phyloP scores from a whole-genome alignment of 768 basidiomycete genomes.

The Pisolithus albus region DNA sequence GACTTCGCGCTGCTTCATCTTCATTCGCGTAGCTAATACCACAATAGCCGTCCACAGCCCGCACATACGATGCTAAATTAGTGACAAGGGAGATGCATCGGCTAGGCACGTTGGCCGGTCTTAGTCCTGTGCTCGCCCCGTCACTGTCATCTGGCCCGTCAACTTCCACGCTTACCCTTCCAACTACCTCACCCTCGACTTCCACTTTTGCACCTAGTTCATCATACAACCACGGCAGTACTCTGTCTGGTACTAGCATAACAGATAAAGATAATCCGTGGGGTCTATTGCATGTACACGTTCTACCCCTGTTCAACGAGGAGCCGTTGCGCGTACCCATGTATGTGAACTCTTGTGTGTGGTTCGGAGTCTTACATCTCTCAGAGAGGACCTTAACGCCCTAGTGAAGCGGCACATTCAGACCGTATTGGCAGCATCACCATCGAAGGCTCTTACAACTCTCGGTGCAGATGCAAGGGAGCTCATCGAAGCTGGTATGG shows the following conservation, averaged over 20 bases:
- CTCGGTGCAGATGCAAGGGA: conserved; percentile 78
- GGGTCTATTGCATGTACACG: conserved; percentile 77
- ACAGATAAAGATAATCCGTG: conserved; percentile 63
- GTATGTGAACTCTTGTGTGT: conserved; percentile 28
- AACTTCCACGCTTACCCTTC: conserved; percentile 40
- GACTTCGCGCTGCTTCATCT: conserved; percentile 2
- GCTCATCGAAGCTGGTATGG: conserved; percentile 82
- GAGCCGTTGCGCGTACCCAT: conserved; percentile 81
- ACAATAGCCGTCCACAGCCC: conserved; percentile 47
- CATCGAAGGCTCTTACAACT: conserved; percentile 63
- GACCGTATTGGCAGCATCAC: conserved; percentile 62
- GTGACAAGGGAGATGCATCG: conserved; percentile 84
- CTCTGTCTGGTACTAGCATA: conserved; percentile 19
- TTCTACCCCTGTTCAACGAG: conserved; percentile 88
- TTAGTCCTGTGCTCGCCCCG: conserved; percentile 39
- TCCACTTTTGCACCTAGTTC: conserved; percentile 23
- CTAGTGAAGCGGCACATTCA: conserved; percentile 77
- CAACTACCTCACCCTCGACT: conserved; percentile 33
- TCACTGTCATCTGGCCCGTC: conserved; percentile 39
- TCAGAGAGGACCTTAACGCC: conserved; percentile 80
- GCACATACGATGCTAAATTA: conserved; percentile 74
- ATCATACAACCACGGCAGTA: conserved; percentile 24
- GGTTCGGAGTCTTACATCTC: conserved; percentile 6
- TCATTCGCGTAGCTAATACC: conserved; percentile 1
- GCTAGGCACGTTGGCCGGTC: conserved; percentile 54